Conservation (phyloP, 2,329 filamentous ascomycete species). For the Ascochyta koolunga region DNA sequence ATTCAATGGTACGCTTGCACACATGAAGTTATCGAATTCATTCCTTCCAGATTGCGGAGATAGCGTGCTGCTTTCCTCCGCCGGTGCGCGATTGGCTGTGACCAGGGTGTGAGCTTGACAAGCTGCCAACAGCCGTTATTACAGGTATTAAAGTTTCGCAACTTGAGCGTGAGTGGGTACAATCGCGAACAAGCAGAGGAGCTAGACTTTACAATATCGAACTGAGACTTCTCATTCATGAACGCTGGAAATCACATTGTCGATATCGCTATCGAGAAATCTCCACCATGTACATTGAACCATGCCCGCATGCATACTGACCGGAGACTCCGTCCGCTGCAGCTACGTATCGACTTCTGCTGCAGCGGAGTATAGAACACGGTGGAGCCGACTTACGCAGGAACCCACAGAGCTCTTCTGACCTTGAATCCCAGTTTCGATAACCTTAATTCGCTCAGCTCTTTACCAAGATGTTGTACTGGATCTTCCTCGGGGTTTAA, state of each 20-base stretch:
- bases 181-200: constrained; percentile 2
- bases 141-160: constrained; percentile 4
- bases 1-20: constrained; percentile 13
- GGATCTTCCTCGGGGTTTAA: background rate
- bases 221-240: background rate
- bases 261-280: background rate
- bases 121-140: background rate
- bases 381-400: background rate
- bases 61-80: constrained; percentile 4
- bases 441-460: background rate
- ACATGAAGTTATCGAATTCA: background rate
- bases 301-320: background rate
- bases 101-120: background rate
- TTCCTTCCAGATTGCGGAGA: background rate
- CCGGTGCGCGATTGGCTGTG: background rate
- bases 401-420: background rate
- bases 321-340: background rate
- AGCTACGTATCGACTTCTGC: background rate
- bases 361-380: background rate
- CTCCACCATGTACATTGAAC: background rate
- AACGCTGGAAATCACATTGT: background rate
- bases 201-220: constrained; percentile 2
- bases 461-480: background rate
- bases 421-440: background rate
- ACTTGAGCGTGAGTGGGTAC: background rate